Base-by-base conservation (phyloP, 169 alveolate species). In the Eimeria praecox region DNA sequence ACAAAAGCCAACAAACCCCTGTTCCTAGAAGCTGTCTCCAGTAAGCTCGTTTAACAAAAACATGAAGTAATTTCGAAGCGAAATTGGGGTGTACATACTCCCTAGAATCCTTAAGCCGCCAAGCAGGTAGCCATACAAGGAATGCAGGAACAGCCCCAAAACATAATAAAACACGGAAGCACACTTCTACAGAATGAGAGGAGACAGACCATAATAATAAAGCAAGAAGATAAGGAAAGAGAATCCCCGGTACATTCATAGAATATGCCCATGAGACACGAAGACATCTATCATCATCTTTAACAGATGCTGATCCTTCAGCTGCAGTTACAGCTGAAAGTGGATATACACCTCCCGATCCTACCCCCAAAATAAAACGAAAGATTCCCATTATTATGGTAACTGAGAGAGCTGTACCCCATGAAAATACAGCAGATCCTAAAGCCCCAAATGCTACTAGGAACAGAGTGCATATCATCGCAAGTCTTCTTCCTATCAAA, bases 161-260 rank as follows among this genome's bases (percentile, higher is more conserved):
- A 10, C 62, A 59, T 24, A 92, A 64, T 49, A 92, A 59, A 16
- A 78, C 82, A 54, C 95, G 91, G 75, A 92, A 92, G 44, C 71
- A 56, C 2, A 78, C 27, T 20, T 92, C 91, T 22, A 78, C 92
- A 24, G 35, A 22, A 6, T 46, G 27, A 14, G 40, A 20, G 22
- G 92, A 56, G 0, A 42, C 12, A 8, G 56, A 59, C 95, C 95
- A 92, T 30, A 92, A 44, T 0, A 92, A 9, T 6, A 92, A 54
- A 3, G 95, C 91, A 0, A 92, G 44, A 5, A 92, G 10, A 62
- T 92, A 92, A 5, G 95, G 95, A 27, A 64, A 77, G 40, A 78
- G 49, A 59, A 92, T 92, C 1, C 95, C 95, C 2, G 95, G 95
- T 18, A 92, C 95, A 44, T 92, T 92, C 95, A 92, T 92, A 49